Conservation (phyloP, 176 grass and related monocot species). For the Aegilops speltoides region DNA sequence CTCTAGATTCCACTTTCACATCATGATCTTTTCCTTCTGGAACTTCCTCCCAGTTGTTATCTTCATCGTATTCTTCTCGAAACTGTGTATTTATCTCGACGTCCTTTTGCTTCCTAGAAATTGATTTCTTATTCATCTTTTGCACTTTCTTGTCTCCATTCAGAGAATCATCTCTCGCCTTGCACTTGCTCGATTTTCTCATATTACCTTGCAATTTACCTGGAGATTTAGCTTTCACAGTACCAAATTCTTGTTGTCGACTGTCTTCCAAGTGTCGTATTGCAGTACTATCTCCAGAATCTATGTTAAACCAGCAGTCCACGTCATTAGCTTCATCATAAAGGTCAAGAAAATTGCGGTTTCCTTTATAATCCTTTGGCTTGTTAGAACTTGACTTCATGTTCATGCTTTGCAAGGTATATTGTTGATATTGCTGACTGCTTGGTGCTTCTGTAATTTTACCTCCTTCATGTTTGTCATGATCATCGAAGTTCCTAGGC, state of each 20-base stretch:
- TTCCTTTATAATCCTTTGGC: constrained; percentile 36
- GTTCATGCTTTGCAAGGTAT: constrained; percentile 34
- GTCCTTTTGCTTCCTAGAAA: constrained; percentile 36
- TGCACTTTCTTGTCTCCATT: constrained; percentile 35
- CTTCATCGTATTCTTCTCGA: constrained; percentile 24
- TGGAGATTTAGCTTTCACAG: constrained; percentile 46
- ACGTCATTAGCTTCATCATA: constrained; percentile 25
- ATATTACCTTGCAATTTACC: constrained; percentile 38
- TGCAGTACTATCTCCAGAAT: constrained; percentile 40
- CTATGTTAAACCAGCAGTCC: constrained; percentile 24
- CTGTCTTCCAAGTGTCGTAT: constrained; percentile 24
- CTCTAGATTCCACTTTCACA: constrained; percentile 44
- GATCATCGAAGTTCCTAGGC: constrained; percentile 18
- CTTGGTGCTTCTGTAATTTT: constrained; percentile 10
- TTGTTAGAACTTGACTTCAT: constrained; percentile 33
- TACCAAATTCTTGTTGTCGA: constrained; percentile 32
- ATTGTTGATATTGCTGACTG: constrained; percentile 25
- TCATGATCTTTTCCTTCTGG: constrained; percentile 35
- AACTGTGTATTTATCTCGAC: constrained; percentile 33
- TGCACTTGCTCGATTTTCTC: constrained; percentile 49
- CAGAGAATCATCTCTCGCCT: constrained; percentile 21
- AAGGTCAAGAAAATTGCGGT: constrained; percentile 15
- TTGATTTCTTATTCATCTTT: constrained; percentile 42
- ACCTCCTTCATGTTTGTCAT: constrained; percentile 34
- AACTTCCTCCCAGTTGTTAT: constrained; percentile 32